These are phyloP conservation scores for Rhodosporidiobolus sp. DNA, from an alignment of 768 basidiomycete genomes.

Conservation along the genomic window DNA sequence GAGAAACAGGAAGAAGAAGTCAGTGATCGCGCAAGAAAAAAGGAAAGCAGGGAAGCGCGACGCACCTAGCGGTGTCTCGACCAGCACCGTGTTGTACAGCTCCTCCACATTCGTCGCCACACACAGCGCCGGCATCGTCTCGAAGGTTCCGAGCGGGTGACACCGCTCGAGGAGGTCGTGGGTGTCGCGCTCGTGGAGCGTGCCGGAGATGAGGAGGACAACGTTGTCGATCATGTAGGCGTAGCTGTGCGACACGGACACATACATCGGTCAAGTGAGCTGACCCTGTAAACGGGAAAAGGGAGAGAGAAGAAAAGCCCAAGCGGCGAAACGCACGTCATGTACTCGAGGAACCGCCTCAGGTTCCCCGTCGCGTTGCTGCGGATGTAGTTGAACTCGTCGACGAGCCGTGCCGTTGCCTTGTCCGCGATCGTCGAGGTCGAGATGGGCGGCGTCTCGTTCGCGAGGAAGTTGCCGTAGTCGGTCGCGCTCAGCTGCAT, in stretches of 20 bases:
- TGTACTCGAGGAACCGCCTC: conserved; percentile 90
- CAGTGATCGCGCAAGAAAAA: neutral
- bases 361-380: conserved; percentile 87
- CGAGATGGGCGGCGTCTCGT: conserved; percentile 80
- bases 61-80: conserved; percentile 94
- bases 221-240: conserved; percentile 99
- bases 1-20: neutral
- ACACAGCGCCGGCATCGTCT: conserved; percentile 98
- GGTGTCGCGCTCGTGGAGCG: conserved; percentile 92
- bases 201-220: conserved; percentile 93
- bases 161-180: conserved; percentile 94
- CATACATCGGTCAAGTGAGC: neutral
- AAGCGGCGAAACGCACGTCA: conserved; percentile 66
- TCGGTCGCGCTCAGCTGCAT: conserved; percentile 95
- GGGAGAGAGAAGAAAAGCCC: neutral
- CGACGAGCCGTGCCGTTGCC: conserved; percentile 89
- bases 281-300: neutral
- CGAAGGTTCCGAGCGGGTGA: conserved; percentile 94
- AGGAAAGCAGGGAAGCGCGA: conserved; percentile 16
- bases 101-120: conserved; percentile 99
- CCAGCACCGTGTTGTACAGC: conserved; percentile 90
- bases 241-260: conserved; percentile 58
- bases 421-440: conserved; percentile 95
- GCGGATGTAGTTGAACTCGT: conserved; percentile 93
- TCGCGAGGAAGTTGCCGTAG: conserved; percentile 96